These are phyloP conservation scores for Diaporthe helianthi DNA, from an alignment of 2,329 filamentous ascomycete genomes.

Conservation along the genomic window DNA sequence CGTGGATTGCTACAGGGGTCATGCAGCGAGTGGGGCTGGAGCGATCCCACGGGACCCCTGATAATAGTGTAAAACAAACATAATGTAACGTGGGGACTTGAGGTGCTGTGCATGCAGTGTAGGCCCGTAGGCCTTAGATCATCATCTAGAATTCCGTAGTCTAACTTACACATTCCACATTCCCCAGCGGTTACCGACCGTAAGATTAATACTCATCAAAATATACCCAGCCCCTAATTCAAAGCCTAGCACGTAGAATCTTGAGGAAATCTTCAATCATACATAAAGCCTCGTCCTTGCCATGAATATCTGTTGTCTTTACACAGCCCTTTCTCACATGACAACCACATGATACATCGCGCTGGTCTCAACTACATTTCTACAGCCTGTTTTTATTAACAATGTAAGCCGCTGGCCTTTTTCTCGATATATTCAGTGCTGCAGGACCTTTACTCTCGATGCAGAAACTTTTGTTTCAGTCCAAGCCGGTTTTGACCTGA, in stretches of 20 bases:
- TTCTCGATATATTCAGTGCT: not conserved
- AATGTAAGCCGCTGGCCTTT: not conserved
- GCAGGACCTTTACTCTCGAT: not conserved
- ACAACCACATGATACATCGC: too few relatives aligned
- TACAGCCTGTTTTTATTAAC: not conserved
- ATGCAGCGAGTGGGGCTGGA: not conserved
- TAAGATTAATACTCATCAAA: too few relatives aligned
- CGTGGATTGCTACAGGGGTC: slow-evolving; percentile 17
- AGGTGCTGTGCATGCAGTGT: not conserved
- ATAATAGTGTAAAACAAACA: not conserved
- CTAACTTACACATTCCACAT: too few relatives aligned
- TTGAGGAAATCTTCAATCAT: too few relatives aligned
- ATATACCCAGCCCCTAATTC: too few relatives aligned
- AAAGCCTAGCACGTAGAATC: too few relatives aligned
- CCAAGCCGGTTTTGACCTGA: not conserved
- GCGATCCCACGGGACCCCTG: slow-evolving; percentile 10
- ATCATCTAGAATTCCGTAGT: too few relatives aligned
- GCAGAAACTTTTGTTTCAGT: not conserved
- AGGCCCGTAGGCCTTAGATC: too few relatives aligned
- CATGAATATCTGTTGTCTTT: too few relatives aligned
- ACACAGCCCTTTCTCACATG: too few relatives aligned
- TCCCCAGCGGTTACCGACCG: too few relatives aligned
- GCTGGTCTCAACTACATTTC: not conserved
- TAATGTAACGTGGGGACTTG: not conserved
- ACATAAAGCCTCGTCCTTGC: too few relatives aligned